Conservation (phyloP, 2,329 filamentous ascomycete genomes). For the Alternaria dauci region DNA sequence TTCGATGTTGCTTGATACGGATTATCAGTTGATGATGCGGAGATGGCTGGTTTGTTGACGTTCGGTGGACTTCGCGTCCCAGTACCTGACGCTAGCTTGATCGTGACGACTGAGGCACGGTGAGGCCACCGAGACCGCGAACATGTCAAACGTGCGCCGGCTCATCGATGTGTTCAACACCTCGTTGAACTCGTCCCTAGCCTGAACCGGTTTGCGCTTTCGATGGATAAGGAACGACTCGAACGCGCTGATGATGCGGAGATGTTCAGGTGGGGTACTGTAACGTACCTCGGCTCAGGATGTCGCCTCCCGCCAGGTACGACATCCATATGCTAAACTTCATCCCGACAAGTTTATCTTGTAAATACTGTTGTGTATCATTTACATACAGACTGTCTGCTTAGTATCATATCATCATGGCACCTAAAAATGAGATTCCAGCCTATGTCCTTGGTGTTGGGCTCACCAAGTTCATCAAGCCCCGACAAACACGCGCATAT, state of each 20-base stretch:
- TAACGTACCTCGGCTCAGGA: conserved; percentile 23
- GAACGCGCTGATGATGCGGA: conserved; percentile 9
- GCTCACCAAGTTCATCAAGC: conserved; percentile 99
- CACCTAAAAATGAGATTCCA: conserved; percentile 48
- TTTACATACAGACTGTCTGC: neutral
- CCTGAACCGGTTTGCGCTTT: neutral
- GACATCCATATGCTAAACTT: neutral
- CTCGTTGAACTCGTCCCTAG: neutral
- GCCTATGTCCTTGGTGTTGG: conserved; percentile 93
- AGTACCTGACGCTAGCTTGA: neutral
- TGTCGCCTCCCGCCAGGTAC: neutral
- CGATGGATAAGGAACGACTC: conserved; percentile 10
- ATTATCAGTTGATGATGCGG: neutral
- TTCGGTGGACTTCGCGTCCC: neutral
- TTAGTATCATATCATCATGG: conserved; percentile 25
- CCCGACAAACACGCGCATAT: conserved; percentile 88
- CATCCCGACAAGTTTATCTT: neutral
- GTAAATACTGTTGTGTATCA: neutral
- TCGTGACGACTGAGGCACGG: neutral
- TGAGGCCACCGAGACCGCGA: neutral
- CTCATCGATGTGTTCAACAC: neutral
- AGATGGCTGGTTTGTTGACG: neutral
- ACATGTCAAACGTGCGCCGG: neutral
- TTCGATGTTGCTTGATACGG: neutral
- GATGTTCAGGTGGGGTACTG: conserved; percentile 17